These are phyloP conservation scores for Aspergillus intermedius DNA, from an alignment of 2,329 filamentous ascomycete species.

Conservation along the genomic window DNA sequence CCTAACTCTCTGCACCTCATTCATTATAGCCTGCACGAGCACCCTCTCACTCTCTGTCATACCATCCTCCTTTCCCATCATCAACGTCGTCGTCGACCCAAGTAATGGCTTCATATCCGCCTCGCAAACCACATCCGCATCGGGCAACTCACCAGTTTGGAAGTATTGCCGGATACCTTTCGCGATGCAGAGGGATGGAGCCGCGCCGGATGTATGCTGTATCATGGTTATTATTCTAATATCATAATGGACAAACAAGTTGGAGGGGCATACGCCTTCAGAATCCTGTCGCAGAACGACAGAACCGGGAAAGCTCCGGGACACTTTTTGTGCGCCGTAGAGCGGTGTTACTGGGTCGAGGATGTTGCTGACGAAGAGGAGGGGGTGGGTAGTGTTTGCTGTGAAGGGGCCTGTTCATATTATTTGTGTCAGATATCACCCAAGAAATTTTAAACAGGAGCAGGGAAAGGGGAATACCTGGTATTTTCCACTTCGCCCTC, in stretches of 20 bases:
- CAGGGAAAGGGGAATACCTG: conserved; percentile 7
- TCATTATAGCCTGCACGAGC: background rate
- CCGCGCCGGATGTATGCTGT: conserved; percentile 28
- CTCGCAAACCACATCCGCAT: conserved; percentile 28
- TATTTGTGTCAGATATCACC: background rate
- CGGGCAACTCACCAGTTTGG: conserved; percentile 34
- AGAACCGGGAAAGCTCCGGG: conserved; percentile 37
- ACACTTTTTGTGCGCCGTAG: conserved; percentile 31
- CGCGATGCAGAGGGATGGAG: conserved; percentile 32
- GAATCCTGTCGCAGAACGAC: conserved; percentile 41
- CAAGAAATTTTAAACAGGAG: background rate
- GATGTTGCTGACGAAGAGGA: conserved; percentile 53
- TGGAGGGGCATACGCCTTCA: conserved; percentile 30
- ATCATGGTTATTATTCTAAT: background rate
- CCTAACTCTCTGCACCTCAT: background rate
- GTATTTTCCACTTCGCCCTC: conserved; percentile 28
- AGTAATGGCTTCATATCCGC: conserved; percentile 31
- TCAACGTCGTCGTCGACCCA: conserved; percentile 2
- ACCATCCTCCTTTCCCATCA: background rate
- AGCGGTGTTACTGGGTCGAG: conserved; percentile 57
- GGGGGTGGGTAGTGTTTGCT: conserved; percentile 41
- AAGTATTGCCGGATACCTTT: conserved; percentile 36
- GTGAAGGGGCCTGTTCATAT: conserved; percentile 17
- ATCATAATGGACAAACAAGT: background rate
- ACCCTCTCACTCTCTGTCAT: background rate